Evolutionary conservation across 1,284 basidiomycete genomes (phyloP).

Genomic region (Pisolithus thermaeus): DNA sequence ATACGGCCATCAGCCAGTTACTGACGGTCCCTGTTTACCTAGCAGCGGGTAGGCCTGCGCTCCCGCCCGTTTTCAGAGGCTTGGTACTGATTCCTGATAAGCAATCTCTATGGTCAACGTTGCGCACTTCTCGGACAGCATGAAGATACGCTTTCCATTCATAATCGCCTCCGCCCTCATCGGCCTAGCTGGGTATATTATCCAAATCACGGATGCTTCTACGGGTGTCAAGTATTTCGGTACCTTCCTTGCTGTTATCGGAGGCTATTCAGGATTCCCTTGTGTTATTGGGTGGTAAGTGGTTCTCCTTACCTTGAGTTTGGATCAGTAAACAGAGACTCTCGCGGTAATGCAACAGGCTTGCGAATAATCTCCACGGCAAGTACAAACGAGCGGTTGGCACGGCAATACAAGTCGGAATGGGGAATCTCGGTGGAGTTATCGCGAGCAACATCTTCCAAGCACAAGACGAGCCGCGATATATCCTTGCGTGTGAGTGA

Average conservation of each 20-base stretch:
- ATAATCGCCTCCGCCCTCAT: constrained; percentile 46
- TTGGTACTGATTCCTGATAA: constrained; percentile 14
- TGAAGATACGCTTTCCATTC: constrained; percentile 53
- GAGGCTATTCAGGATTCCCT: constrained; percentile 54
- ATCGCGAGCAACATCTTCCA: constrained; percentile 50
- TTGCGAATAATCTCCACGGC: constrained; percentile 38
- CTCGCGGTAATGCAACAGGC: constrained; percentile 17
- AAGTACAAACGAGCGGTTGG: constrained; percentile 41
- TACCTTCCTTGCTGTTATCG: constrained; percentile 53
- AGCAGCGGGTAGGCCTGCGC: constrained; percentile 41
- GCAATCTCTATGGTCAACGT: constrained; percentile 47
- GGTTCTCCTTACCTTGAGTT: too few species aligned
- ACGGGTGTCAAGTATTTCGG: constrained; percentile 56
- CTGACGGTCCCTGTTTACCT: constrained; percentile 65
- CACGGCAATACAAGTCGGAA: constrained; percentile 36
- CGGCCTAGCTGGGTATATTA: constrained; percentile 52
- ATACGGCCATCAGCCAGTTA: constrained; percentile 51
- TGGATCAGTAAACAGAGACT: background rate
- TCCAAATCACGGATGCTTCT: constrained; percentile 44
- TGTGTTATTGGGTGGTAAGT: constrained; percentile 25
- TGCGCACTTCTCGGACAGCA: constrained; percentile 51
- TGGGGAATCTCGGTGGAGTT: constrained; percentile 31
- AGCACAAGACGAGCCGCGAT: constrained; percentile 49
- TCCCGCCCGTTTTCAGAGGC: background rate
- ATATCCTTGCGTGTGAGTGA: constrained; percentile 52